Evolutionary conservation across 163 green algal genomes (phyloP).

Genomic region (Coccomyxa subellipsoidea): DNA sequence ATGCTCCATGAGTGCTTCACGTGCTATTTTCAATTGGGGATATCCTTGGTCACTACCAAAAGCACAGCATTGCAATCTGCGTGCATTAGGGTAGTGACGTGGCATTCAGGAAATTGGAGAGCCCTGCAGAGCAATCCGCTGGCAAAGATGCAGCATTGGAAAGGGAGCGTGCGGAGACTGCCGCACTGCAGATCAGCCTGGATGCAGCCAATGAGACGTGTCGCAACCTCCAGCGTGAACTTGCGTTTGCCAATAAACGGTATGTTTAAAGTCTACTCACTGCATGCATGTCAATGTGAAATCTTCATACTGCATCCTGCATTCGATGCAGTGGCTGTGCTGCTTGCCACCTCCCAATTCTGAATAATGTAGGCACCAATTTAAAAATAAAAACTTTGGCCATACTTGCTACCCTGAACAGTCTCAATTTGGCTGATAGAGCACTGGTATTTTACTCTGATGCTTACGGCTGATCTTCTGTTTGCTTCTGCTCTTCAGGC

Average conservation of each 20-base stretch:
- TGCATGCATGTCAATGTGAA: no score
- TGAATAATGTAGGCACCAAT: no score
- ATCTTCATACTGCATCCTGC: no score
- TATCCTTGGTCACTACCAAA: no score
- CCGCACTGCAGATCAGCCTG: not conserved
- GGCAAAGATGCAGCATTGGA: not conserved
- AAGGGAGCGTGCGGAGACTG: not conserved
- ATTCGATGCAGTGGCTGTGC: no score
- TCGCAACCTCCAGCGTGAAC: not conserved
- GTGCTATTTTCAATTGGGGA: no score
- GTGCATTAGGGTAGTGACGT: no score
- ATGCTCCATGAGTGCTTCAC: no score
- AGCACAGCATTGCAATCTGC: not conserved
- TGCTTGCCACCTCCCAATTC: no score
- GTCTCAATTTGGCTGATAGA: no score
- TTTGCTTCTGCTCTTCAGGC: not conserved
- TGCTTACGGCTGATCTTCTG: not conserved
- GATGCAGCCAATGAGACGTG: not conserved
- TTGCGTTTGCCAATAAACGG: not conserved
- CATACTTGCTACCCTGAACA: no score
- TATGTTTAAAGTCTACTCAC: not conserved
- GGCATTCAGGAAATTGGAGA: not conserved
- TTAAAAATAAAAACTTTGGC: no score
- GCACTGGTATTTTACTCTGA: not conserved
- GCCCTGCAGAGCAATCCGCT: not conserved